Percentiles rank a stretch among this genome's conserved stretches.
Conservation (phyloP, 176 grass and related monocot genomes). For the Oryza glumipatula region DNA sequence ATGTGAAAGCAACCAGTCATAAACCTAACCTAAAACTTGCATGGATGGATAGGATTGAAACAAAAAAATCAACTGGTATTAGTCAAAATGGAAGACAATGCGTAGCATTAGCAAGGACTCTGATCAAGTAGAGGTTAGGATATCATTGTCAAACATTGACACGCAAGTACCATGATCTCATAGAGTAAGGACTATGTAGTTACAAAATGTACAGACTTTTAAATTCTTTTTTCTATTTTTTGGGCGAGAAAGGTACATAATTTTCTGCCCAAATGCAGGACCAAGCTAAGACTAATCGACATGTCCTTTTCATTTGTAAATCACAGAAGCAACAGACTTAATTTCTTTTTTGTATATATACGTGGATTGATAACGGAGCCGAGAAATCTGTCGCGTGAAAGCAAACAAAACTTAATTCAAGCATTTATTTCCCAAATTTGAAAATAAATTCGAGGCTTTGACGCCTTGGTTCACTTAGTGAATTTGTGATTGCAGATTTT, state of each 20-base stretch:
- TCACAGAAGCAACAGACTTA: background rate
- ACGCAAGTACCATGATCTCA: conserved; percentile 11
- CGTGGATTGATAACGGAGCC: background rate
- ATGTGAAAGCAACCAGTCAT: conserved; percentile 6
- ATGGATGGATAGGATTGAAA: background rate
- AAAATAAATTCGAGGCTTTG: background rate
- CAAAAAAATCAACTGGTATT: background rate
- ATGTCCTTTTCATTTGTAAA: background rate
- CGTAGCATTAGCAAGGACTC: background rate
- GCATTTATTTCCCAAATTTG: background rate
- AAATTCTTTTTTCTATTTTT: background rate
- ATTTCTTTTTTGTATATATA: background rate
- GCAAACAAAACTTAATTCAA: background rate
- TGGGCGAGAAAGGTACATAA: background rate
- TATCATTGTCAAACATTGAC: conserved; percentile 21
- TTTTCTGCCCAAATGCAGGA: conserved; percentile 10
- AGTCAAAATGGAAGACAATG: conserved; percentile 35
- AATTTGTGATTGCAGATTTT: background rate
- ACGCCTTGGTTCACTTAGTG: background rate
- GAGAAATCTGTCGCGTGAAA: background rate
- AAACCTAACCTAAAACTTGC: conserved; percentile 14
- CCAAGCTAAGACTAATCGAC: background rate
- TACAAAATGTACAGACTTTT: background rate
- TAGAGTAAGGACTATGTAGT: background rate
- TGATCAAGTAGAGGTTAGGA: background rate